phyloP scores from a whole-genome alignment of 179 eudicot species.

The Amaranthus tricolor region DNA sequence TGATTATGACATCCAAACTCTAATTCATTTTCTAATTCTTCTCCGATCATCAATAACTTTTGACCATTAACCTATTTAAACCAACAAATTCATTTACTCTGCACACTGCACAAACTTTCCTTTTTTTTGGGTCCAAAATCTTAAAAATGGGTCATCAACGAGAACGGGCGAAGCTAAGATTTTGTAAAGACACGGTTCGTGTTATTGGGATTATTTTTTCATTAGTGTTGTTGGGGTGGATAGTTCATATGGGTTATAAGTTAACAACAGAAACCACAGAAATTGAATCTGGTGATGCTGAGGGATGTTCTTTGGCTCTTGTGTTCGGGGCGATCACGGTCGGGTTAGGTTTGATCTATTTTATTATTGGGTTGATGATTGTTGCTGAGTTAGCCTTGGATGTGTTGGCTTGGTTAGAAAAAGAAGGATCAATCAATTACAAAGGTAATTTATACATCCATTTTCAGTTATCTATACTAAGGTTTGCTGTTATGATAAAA shows the following conservation, averaged over 20 bases:
- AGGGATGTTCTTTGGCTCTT: conserved; percentile 19
- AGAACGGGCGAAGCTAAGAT: not conserved
- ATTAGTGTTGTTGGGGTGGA: conserved; percentile 32
- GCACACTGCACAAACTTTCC: not conserved
- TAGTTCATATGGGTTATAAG: conserved; percentile 26
- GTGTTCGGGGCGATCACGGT: conserved; percentile 35
- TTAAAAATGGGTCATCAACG: conserved; percentile 6
- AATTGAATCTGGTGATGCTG: not conserved
- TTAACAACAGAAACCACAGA: conserved; percentile 21
- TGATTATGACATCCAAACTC: conserved; percentile 24
- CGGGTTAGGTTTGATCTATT: conserved; percentile 33
- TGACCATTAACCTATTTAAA: conserved; percentile 5
- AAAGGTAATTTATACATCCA: conserved; percentile 24
- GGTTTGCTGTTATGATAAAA: not conserved
- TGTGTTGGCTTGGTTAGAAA: conserved; percentile 17
- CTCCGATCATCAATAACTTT: conserved; percentile 8
- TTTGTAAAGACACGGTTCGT: conserved; percentile 14
- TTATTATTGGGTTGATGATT: conserved; percentile 30
- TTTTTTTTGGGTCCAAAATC: not conserved
- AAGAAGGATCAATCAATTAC: conserved; percentile 9
- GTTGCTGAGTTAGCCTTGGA: conserved; percentile 34
- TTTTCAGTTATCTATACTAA: no score
- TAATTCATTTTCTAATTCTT: not conserved
- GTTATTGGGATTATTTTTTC: conserved; percentile 16
- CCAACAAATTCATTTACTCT: not conserved